phyloP scores from a whole-genome alignment of 169 alveolate species.

The Cryptosporidium ubiquitum region DNA sequence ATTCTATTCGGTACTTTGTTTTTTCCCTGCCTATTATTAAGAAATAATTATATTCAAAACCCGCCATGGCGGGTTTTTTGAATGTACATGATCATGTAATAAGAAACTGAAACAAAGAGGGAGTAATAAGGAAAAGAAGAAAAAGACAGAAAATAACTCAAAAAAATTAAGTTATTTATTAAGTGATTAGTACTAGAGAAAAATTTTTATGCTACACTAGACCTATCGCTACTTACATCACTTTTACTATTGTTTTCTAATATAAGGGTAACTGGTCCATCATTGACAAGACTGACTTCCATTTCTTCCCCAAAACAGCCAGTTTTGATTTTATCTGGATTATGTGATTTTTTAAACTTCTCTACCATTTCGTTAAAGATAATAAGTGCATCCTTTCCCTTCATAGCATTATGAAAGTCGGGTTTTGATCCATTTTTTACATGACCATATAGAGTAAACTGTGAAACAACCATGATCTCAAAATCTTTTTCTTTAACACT shows the following conservation, averaged over 20 bases:
- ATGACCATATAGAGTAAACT: constrained; percentile 90
- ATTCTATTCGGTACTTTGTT: neutral
- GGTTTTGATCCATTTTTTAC: constrained; percentile 92
- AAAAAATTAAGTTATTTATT: too few relatives aligned
- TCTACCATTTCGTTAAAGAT: constrained; percentile 86
- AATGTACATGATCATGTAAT: neutral
- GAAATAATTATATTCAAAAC: neutral
- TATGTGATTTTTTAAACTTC: constrained; percentile 81
- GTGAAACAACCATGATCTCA: constrained; percentile 88
- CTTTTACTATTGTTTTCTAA: constrained; percentile 73
- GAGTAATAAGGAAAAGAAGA: neutral
- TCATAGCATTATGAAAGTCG: constrained; percentile 92
- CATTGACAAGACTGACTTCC: constrained; percentile 88
- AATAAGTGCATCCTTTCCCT: constrained; percentile 87
- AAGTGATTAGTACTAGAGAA: neutral
- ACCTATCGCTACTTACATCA: neutral
- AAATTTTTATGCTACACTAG: neutral
- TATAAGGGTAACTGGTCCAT: constrained; percentile 93
- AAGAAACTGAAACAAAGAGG: neutral
- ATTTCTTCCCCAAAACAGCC: constrained; percentile 91
- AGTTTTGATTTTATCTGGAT: constrained; percentile 83
- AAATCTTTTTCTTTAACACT: constrained; percentile 84
- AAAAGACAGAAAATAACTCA: neutral
- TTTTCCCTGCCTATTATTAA: neutral
- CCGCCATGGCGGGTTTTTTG: neutral